phyloP scores from a whole-genome alignment of 345 rosid genomes.

The Mercurialis annua region DNA sequence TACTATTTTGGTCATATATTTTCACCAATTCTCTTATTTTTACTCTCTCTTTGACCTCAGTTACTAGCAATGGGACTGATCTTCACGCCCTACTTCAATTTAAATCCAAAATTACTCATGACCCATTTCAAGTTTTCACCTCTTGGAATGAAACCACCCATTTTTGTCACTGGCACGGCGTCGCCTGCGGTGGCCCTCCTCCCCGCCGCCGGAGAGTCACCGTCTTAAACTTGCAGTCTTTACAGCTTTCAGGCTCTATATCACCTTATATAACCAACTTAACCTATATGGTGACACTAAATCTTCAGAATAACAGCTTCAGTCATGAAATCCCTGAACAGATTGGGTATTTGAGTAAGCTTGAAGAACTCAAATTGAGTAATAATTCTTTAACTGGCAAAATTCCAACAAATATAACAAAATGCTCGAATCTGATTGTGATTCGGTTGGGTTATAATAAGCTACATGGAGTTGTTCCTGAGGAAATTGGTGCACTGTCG shows the following conservation, averaged over 20 bases:
- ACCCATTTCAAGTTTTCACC: not conserved
- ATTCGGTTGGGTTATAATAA: not conserved
- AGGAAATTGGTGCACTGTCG: not conserved
- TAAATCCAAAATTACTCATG: not conserved
- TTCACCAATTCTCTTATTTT: no score
- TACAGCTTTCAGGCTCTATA: not conserved
- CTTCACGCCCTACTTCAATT: conserved; percentile 8
- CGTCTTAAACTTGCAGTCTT: not conserved
- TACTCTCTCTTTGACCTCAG: no score
- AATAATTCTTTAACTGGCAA: conserved; percentile 18
- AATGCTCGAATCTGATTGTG: not conserved
- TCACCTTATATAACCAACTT: conserved; percentile 7
- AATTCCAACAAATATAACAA: conserved; percentile 16
- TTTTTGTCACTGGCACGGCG: conserved; percentile 12
- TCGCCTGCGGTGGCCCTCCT: no score
- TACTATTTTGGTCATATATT: no score
- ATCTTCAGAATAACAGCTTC: conserved; percentile 9
- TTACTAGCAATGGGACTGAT: conserved; percentile 5
- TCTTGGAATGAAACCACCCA: conserved; percentile 14
- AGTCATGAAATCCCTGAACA: conserved; percentile 11
- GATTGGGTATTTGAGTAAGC: conserved; percentile 3
- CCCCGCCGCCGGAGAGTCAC: not conserved
- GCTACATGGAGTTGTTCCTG: conserved; percentile 16
- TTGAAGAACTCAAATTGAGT: not conserved
- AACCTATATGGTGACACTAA: conserved; percentile 6